Evolutionary conservation across 2,329 filamentous ascomycete species (phyloP), one percentile per base, ranked within the genome.

Genomic region (Claviceps pazoutovae): DNA sequence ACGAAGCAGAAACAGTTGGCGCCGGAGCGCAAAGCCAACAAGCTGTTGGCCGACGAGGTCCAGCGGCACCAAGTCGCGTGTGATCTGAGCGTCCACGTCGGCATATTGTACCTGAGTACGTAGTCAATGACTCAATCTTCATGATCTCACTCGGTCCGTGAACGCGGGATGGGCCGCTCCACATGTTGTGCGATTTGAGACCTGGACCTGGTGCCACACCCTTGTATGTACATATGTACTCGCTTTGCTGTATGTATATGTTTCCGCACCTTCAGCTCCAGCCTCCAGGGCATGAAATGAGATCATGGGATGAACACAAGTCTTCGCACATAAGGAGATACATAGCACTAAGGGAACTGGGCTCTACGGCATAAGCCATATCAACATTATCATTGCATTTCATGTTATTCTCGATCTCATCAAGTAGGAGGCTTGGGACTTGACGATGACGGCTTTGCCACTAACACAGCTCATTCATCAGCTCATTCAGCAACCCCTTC

Each of bases 1-100:
- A 82, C 83, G 48, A 95, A 95, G 68, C 93, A 98, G 71, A 95
- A 91, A 69, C 84, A 84, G 56, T 74, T 96, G 49, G 84, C 82
- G 21, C 84, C 83, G 62, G 91, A 97, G 66, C 87, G 94, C 59
- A 96, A 90, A 74, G 84, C 87, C 39, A 84, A 86, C 43, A 97
- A 96, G 71, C 93, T 94, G 23, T 83, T 97, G 59, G 89, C 91
- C 63, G 90, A 97, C 26, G 26, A 9, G 26, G 26, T 9, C 2
- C 7, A 30, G 26, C 26, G 26, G 26, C 26, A 30, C 8, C 26
- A 30, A 30, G 26, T 30, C 8, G 2, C 26, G 26, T 4, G 8
- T 30, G 19, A 30, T 30, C 26, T 30, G 26, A 30, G 26, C 26
- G 26, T 30, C 26, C 26, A 30, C 5, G 3, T 17, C 34, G n/a